Conservation (phyloP, 306 rosid species). For the Crataegus laevigata region DNA sequence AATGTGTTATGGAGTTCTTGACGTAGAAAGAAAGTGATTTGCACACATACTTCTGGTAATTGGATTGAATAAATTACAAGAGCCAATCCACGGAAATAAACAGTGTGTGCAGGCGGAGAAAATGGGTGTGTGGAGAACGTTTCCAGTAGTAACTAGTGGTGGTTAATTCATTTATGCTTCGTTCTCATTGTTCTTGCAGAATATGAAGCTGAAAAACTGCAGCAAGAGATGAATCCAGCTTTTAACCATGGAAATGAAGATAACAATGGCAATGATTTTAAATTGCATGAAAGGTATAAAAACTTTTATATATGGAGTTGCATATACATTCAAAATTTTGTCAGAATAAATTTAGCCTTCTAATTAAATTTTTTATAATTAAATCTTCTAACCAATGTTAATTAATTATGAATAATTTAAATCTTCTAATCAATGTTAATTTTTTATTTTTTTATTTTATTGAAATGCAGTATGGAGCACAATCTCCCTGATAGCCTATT, state of each 20-base stretch:
- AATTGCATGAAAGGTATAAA: constrained; percentile 40
- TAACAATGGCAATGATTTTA: constrained; percentile 21
- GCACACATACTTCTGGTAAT: background rate
- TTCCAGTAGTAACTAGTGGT: background rate
- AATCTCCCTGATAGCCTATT: constrained; percentile 77
- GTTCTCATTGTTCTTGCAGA: constrained; percentile 15
- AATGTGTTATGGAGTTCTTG: background rate
- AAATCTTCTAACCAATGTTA: background rate
- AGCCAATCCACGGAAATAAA: background rate
- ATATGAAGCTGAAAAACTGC: constrained; percentile 19
- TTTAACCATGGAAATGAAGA: constrained; percentile 9
- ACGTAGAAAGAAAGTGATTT: background rate
- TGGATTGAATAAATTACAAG: background rate
- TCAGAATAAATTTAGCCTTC: background rate
- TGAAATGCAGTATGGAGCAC: constrained; percentile 48
- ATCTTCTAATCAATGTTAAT: background rate
- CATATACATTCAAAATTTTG: background rate
- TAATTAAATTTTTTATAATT: background rate
- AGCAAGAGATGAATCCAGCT: constrained; percentile 29
- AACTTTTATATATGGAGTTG: background rate
- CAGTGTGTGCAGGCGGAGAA: background rate
- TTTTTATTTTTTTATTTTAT: background rate
- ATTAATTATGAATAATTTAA: background rate
- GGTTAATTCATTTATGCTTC: constrained; percentile 1
- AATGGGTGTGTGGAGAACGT: background rate